Evolutionary conservation across 495 filamentous ascomycete species (phyloP).

Genomic region (Aspergillus affinis): DNA sequence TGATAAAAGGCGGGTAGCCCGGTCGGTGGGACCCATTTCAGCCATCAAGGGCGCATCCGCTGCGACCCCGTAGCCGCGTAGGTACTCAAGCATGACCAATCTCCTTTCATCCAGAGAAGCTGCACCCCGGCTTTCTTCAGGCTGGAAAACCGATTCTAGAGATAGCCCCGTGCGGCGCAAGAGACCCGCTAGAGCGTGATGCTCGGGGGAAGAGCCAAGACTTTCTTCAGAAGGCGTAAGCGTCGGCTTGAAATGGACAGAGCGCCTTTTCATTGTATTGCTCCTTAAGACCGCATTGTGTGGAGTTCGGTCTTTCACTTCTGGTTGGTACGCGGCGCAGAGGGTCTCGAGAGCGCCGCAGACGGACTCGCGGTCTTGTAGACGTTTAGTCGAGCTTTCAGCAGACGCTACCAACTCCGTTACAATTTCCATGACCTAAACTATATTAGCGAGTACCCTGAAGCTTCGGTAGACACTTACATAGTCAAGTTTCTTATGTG

Average conservation of each 20-base stretch:
- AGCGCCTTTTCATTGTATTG: slow-evolving; percentile 34
- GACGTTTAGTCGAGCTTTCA: slow-evolving; percentile 26
- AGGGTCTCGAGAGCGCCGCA: slow-evolving; percentile 38
- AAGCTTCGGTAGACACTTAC: slow-evolving; percentile 22
- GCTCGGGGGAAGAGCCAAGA: slow-evolving; percentile 17
- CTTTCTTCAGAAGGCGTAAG: slow-evolving; percentile 19
- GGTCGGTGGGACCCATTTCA: slow-evolving; percentile 30
- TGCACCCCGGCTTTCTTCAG: slow-evolving; percentile 23
- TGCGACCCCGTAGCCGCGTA: slow-evolving; percentile 26
- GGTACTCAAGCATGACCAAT: slow-evolving; percentile 27
- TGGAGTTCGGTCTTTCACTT: slow-evolving; percentile 26
- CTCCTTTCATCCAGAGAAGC: slow-evolving; percentile 32
- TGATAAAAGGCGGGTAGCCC: slow-evolving; percentile 33
- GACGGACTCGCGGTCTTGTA: slow-evolving; percentile 38
- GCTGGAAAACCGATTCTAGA: slow-evolving; percentile 30
- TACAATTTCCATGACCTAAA: slow-evolving; percentile 34
- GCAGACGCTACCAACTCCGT: slow-evolving; percentile 39
- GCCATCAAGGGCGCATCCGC: slow-evolving; percentile 34
- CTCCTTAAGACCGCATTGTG: slow-evolving; percentile 28
- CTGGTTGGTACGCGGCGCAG: slow-evolving; percentile 32
- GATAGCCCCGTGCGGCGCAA: slow-evolving; percentile 41
- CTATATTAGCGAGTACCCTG: slow-evolving; percentile 8
- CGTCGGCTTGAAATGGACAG: slow-evolving; percentile 21
- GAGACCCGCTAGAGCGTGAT: slow-evolving; percentile 34
- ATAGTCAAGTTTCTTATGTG: slow-evolving; percentile 35